A percentile compares a stretch with the other conserved stretches of the same genome.
phyloP scores from a whole-genome alignment of 2,329 filamentous ascomycete genomes.

The Microsporum audouinii region DNA sequence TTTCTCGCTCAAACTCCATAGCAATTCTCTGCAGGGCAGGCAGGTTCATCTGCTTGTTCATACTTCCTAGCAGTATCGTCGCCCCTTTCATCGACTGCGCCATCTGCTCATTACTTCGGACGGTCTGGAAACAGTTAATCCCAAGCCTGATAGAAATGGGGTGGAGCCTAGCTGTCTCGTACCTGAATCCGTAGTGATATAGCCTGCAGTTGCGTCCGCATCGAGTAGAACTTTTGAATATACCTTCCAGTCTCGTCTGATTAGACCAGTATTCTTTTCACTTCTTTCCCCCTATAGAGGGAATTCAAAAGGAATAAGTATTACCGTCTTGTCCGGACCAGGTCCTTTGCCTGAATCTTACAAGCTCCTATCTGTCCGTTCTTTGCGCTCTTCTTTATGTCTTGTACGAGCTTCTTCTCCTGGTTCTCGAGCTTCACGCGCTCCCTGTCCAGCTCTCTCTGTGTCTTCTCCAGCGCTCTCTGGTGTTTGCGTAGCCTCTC shows the following conservation, averaged over 20 bases:
- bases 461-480: conserved; percentile 90
- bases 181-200: conserved; percentile 92
- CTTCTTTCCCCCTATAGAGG: background rate
- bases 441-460: conserved; percentile 89
- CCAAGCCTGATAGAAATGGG: background rate
- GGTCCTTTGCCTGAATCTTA: conserved; percentile 95
- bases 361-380: conserved; percentile 97
- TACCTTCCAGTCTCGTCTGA: conserved; percentile 46
- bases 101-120: conserved; percentile 98
- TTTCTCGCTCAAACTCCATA: conserved; percentile 98
- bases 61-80: conserved; percentile 80
- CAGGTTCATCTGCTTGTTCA: conserved; percentile 97
- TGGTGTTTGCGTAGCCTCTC: conserved; percentile 60
- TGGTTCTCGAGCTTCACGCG: conserved; percentile 94
- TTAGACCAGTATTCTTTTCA: background rate
- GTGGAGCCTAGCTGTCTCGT: conserved; percentile 12
- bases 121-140: conserved; percentile 46
- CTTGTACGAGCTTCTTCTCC: conserved; percentile 88
- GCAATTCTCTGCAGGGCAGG: conserved; percentile 90
- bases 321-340: conserved; percentile 77
- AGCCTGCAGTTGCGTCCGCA: conserved; percentile 93
- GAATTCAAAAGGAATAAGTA: background rate
- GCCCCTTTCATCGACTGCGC: conserved; percentile 99
- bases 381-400: conserved; percentile 98
- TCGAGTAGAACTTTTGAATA: conserved; percentile 95